A percentile compares a stretch with the other conserved stretches of the same genome.
These are phyloP conservation scores for Amorphotheca resinae DNA, from an alignment of 495 filamentous ascomycete species.

Conservation along the genomic window DNA sequence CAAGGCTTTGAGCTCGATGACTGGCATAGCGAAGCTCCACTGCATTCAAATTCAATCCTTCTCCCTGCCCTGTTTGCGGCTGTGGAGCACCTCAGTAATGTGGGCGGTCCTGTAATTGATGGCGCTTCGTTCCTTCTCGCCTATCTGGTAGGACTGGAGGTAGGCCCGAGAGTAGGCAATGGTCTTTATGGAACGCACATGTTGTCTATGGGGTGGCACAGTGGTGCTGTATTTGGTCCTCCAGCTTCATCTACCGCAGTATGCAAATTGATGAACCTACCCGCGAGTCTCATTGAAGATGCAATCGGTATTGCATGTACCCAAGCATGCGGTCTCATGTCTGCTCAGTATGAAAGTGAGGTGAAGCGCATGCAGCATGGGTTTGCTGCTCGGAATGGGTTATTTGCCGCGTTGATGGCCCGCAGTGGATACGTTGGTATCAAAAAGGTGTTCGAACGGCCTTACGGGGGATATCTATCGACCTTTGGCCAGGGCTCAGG, in stretches of 20 bases:
- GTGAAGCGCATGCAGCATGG: constrained; percentile 36
- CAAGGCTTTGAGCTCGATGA: constrained; percentile 34
- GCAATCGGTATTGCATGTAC: constrained; percentile 33
- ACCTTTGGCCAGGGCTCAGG: constrained; percentile 27
- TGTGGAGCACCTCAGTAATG: background rate
- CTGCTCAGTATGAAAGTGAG: constrained; percentile 31
- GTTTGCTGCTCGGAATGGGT: constrained; percentile 33
- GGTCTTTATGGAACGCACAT: constrained; percentile 29
- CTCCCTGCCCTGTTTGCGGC: constrained; percentile 31
- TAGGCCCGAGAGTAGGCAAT: constrained; percentile 29
- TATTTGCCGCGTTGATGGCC: constrained; percentile 29
- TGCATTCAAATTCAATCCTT: constrained; percentile 26
- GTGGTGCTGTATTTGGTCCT: constrained; percentile 32
- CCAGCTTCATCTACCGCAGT: constrained; percentile 28
- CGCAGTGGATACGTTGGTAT: constrained; percentile 30
- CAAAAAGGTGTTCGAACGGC: constrained; percentile 30
- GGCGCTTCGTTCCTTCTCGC: constrained; percentile 26
- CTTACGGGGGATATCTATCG: constrained; percentile 31
- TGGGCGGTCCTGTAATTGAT: background rate
- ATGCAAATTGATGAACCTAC: constrained; percentile 26
- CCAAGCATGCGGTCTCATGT: constrained; percentile 31
- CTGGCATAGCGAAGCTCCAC: constrained; percentile 27
- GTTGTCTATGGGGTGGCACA: constrained; percentile 32
- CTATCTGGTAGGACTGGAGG: constrained; percentile 28
- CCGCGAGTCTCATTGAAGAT: constrained; percentile 22